phyloP scores from a whole-genome alignment of 2,329 filamentous ascomycete species.

The Hymenoscyphus fructigenus region DNA sequence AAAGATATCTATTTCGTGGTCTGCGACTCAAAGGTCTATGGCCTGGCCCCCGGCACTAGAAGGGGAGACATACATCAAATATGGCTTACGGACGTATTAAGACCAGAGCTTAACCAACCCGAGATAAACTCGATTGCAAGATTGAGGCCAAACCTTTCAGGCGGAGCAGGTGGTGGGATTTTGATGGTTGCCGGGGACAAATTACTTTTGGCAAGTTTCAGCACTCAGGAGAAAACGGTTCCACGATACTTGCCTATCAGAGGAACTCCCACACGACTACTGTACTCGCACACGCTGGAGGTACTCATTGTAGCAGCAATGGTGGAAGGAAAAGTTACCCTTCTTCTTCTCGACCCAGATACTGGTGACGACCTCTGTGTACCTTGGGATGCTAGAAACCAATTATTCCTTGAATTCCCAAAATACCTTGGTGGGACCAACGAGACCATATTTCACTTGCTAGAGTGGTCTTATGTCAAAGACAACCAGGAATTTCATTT shows the following conservation, averaged over 20 bases:
- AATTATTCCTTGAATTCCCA: slow-evolving; percentile 33
- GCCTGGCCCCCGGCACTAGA: slow-evolving; percentile 17
- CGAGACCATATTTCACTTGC: slow-evolving; percentile 59
- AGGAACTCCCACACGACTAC: slow-evolving; percentile 42
- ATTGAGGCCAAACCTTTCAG: slow-evolving; percentile 38
- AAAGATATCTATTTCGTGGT: slow-evolving; percentile 43
- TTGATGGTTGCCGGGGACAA: slow-evolving; percentile 51
- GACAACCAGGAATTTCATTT: slow-evolving; percentile 60
- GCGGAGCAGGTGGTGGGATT: slow-evolving; percentile 35
- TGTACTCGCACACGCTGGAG: slow-evolving; percentile 55
- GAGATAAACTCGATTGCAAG: slow-evolving; percentile 49
- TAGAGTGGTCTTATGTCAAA: slow-evolving; percentile 63
- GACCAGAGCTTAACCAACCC: slow-evolving; percentile 47
- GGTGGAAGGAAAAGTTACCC: slow-evolving; percentile 44
- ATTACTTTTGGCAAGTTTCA: slow-evolving; percentile 54
- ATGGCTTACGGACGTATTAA: slow-evolving; percentile 52
- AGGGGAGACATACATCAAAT: slow-evolving; percentile 39
- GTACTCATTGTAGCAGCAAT: slow-evolving; percentile 54
- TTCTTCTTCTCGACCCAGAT: slow-evolving; percentile 57
- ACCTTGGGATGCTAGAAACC: slow-evolving; percentile 43
- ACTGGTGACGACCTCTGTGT: slow-evolving; percentile 53
- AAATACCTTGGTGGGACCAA: slow-evolving; percentile 50
- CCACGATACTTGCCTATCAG: slow-evolving; percentile 48
- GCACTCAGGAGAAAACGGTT: slow-evolving; percentile 46
- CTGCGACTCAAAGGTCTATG: slow-evolving; percentile 48